Conservation (phyloP, 2,329 filamentous ascomycete genomes). For the Scedosporium minutisporum region DNA sequence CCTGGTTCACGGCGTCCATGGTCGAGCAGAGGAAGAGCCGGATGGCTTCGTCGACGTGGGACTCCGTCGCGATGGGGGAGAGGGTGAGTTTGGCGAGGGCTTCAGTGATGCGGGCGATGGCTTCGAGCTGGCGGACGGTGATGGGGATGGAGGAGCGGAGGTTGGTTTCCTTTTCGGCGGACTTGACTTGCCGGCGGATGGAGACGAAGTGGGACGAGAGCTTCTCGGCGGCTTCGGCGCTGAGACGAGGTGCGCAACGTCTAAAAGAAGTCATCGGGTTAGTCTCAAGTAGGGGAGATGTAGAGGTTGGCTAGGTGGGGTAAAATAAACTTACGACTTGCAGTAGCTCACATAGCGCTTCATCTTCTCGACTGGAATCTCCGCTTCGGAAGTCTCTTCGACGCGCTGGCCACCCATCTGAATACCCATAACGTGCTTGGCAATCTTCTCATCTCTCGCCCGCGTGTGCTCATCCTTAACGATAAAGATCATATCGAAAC, state of each 20-base stretch:
- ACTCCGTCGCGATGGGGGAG: constrained; percentile 75
- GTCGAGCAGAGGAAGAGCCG: constrained; percentile 91
- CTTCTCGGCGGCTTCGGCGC: constrained; percentile 85
- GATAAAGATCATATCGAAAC: constrained; percentile 99
- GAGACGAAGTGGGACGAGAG: constrained; percentile 95
- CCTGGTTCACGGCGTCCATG: constrained; percentile 95
- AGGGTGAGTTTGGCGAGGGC: constrained; percentile 86
- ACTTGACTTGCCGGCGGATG: constrained; percentile 88
- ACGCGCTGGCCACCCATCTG: constrained; percentile 83
- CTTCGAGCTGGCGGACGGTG: constrained; percentile 92
- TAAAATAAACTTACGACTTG: constrained; percentile 61
- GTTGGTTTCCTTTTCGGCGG: constrained; percentile 82
- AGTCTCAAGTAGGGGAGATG: background rate
- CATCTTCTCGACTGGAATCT: constrained; percentile 94
- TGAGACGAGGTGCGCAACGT: constrained; percentile 85
- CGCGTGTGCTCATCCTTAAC: constrained; percentile 91
- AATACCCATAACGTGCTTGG: constrained; percentile 93
- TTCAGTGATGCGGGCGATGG: constrained; percentile 94
- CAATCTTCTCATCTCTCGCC: constrained; percentile 83
- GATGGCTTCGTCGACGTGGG: constrained; percentile 94
- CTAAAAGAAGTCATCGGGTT: constrained; percentile 28
- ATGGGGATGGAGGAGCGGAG: constrained; percentile 90
- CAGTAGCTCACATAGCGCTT: constrained; percentile 95
- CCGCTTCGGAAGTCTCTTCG: constrained; percentile 75
- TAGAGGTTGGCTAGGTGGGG: background rate